Conservation (phyloP, 108 stramenopile genomes). For the Schizochytrium sp. region DNA sequence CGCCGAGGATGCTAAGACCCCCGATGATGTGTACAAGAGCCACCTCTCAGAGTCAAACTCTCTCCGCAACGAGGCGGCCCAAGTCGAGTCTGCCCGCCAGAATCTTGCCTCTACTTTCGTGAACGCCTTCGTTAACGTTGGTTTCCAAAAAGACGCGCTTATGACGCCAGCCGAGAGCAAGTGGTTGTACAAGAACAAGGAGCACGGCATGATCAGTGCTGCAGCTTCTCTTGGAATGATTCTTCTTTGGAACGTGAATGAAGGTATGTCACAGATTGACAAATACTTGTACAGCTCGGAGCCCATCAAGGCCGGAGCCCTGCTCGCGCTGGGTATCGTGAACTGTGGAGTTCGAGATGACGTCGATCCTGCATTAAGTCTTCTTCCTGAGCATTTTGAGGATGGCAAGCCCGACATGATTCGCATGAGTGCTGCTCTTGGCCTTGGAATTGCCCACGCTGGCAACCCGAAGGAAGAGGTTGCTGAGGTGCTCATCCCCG, state of each 20-base stretch:
- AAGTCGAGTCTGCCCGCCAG: slow-evolving; percentile 95
- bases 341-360: slow-evolving; percentile 95
- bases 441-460: slow-evolving; percentile 97
- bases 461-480: slow-evolving; percentile 93
- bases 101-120: slow-evolving; percentile 98
- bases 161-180: slow-evolving; percentile 74
- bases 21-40: slow-evolving; percentile 99
- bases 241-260: slow-evolving; percentile 98
- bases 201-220: slow-evolving; percentile 97
- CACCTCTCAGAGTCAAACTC: slow-evolving; percentile 95
- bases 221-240: slow-evolving; percentile 96
- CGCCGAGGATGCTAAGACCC: slow-evolving; percentile 93
- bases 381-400: slow-evolving; percentile 89
- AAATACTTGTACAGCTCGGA: slow-evolving; percentile 95
- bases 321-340: slow-evolving; percentile 93
- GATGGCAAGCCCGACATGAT: slow-evolving; percentile 77
- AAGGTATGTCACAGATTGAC: slow-evolving; percentile 97
- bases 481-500: slow-evolving; percentile 87
- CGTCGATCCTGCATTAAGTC: slow-evolving; percentile 93
- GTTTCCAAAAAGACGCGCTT: slow-evolving; percentile 89
- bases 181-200: slow-evolving; percentile 90
- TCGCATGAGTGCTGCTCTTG: slow-evolving; percentile 89
- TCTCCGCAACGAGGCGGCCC: slow-evolving; percentile 82
- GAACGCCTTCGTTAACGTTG: slow-evolving; percentile 98
- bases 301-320: slow-evolving; percentile 97